phyloP scores from a whole-genome alignment of 805 yeast genomes.

The Pichia cabralensis region DNA sequence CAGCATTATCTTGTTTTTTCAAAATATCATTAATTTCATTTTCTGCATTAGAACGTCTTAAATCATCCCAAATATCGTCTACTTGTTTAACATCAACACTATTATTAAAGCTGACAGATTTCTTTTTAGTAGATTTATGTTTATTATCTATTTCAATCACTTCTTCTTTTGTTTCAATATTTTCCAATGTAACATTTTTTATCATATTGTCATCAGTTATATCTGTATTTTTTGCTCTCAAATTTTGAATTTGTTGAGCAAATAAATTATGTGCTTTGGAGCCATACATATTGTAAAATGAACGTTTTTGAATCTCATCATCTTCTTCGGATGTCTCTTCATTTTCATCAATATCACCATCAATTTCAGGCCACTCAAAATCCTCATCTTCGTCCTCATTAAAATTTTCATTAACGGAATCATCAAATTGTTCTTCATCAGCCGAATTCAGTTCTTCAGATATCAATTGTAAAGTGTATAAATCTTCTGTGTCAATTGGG shows the following conservation, averaged over 20 bases:
- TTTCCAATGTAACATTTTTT: not conserved
- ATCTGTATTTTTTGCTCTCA: slow-evolving; percentile 17
- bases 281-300: slow-evolving; percentile 14
- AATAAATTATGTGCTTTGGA: slow-evolving; percentile 27
- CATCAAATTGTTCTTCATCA: slow-evolving; percentile 17
- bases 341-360: slow-evolving; percentile 15
- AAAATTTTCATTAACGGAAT: no score
- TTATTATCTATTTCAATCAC: not conserved
- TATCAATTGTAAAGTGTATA: slow-evolving; percentile 42
- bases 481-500: slow-evolving; percentile 36
- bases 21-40: slow-evolving; percentile 5
- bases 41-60: slow-evolving; percentile 24
- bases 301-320: slow-evolving; percentile 7
- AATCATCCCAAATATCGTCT: slow-evolving; percentile 43
- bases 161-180: not conserved
- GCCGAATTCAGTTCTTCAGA: slow-evolving; percentile 33
- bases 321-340: slow-evolving; percentile 11
- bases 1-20: slow-evolving; percentile 1
- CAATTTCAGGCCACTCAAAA: slow-evolving; percentile 14
- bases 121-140: slow-evolving; percentile 20
- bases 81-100: slow-evolving; percentile 48
- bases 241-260: slow-evolving; percentile 30
- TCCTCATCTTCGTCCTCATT: slow-evolving; percentile 6
- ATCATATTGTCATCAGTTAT: no score
- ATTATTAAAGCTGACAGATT: slow-evolving; percentile 45